Evolutionary conservation across 2,329 filamentous ascomycete genomes (phyloP).

Genomic region (Aspergillus uvarum): DNA sequence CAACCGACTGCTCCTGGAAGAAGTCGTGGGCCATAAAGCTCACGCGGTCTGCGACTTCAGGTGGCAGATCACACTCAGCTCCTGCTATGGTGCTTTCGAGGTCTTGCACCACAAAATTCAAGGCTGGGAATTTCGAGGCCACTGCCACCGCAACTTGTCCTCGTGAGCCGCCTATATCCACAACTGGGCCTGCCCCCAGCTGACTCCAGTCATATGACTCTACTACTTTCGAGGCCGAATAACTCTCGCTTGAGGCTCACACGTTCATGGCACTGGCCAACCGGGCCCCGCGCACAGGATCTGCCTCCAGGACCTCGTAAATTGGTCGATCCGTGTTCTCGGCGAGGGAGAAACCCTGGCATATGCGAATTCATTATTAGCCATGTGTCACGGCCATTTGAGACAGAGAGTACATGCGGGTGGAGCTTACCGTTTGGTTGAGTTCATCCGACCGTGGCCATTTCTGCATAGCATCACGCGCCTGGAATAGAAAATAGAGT

Average conservation of each 20-base stretch:
- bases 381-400: too few species aligned
- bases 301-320: neutral
- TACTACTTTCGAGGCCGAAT: neutral
- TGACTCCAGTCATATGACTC: neutral
- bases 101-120: conserved; percentile 2
- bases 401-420: neutral
- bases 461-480: neutral
- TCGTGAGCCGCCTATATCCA: neutral
- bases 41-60: neutral
- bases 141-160: neutral
- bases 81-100: neutral
- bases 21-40: conserved; percentile 5
- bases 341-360: neutral
- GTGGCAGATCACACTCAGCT: neutral
- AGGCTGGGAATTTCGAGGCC: neutral
- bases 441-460: neutral
- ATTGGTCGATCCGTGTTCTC: neutral
- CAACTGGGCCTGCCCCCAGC: neutral
- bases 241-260: neutral
- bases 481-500: neutral
- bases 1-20: neutral
- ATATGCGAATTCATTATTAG: neutral
- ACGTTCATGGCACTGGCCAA: neutral
- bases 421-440: neutral
- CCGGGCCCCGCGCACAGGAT: neutral